phyloP scores from a whole-genome alignment of 2,329 filamentous ascomycete species.

The Cadophora gregata region DNA sequence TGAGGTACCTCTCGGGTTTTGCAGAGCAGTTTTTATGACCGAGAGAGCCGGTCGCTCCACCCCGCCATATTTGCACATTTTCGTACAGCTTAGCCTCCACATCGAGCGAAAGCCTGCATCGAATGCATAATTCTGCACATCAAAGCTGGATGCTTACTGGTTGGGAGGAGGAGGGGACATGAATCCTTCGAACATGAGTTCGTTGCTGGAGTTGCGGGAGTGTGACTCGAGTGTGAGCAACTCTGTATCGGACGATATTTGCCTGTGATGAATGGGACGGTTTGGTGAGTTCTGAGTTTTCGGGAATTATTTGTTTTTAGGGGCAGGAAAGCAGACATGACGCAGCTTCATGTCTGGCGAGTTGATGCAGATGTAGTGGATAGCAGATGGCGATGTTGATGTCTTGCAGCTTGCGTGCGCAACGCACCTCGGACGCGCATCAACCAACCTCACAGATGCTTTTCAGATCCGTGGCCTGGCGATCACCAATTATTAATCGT shows the following conservation, averaged over 20 bases:
- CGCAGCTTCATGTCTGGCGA: constrained; percentile 2
- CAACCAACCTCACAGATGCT: not conserved
- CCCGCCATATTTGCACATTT: not conserved
- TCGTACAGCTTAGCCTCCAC: not conserved
- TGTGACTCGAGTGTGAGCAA: not conserved
- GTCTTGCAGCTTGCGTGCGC: constrained; percentile 9
- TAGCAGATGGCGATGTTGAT: not conserved
- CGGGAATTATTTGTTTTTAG: not conserved
- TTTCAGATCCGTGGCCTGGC: constrained; percentile 8
- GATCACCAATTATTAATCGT: constrained; percentile 12
- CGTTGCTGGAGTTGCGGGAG: not conserved
- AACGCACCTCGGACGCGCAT: not conserved
- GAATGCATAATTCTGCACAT: constrained; percentile 32
- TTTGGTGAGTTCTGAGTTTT: not conserved
- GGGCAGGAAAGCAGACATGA: not conserved
- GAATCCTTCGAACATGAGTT: not conserved
- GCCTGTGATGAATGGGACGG: not conserved
- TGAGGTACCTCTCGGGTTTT: too few species aligned
- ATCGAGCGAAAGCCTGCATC: constrained; percentile 28
- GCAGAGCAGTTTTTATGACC: not conserved
- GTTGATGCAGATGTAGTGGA: constrained; percentile 10
- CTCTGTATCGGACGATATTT: not conserved
- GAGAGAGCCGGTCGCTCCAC: constrained; percentile 12
- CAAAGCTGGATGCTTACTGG: constrained; percentile 23
- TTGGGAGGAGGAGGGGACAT: not conserved